Percentiles rank a stretch among this genome's conserved stretches.
phyloP scores from a whole-genome alignment of 495 filamentous ascomycete genomes.

The Aspergillus homomorphus region DNA sequence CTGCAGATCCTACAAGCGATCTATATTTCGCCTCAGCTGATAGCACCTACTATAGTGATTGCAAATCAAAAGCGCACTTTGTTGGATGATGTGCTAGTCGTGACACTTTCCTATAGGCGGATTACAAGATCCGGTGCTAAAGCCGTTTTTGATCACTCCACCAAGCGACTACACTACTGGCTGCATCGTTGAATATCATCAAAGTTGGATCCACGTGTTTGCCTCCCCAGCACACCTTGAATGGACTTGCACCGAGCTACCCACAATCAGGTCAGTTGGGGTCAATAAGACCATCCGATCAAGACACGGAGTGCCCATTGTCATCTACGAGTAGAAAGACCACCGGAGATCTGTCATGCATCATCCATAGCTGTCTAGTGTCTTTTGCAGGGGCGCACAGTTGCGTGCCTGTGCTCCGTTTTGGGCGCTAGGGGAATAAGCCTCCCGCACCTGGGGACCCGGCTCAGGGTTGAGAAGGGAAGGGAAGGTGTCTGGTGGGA shows the following conservation, averaged over 20 bases:
- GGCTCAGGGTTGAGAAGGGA: background rate
- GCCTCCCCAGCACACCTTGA: too few species aligned
- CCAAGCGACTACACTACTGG: background rate
- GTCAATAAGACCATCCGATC: background rate
- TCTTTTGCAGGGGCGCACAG: background rate
- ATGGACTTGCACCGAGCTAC: too few species aligned
- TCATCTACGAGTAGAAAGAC: background rate
- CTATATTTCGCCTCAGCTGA: background rate
- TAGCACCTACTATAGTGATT: background rate
- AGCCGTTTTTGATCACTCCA: background rate
- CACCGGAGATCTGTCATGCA: background rate
- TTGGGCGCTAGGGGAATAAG: background rate
- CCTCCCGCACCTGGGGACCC: background rate
- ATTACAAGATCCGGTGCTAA: background rate
- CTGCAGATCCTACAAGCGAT: too few species aligned
- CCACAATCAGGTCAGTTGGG: too few species aligned
- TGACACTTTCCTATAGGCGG: background rate
- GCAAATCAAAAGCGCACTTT: background rate
- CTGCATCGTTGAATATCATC: background rate
- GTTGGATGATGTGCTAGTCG: background rate
- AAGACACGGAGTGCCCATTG: background rate
- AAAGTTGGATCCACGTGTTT: background rate
- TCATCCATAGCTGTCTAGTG: background rate
- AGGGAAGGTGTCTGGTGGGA: background rate
- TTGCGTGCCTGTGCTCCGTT: background rate